Base-by-base conservation (phyloP, 2,329 filamentous ascomycete species). In the Ophiostoma fasciatum region DNA sequence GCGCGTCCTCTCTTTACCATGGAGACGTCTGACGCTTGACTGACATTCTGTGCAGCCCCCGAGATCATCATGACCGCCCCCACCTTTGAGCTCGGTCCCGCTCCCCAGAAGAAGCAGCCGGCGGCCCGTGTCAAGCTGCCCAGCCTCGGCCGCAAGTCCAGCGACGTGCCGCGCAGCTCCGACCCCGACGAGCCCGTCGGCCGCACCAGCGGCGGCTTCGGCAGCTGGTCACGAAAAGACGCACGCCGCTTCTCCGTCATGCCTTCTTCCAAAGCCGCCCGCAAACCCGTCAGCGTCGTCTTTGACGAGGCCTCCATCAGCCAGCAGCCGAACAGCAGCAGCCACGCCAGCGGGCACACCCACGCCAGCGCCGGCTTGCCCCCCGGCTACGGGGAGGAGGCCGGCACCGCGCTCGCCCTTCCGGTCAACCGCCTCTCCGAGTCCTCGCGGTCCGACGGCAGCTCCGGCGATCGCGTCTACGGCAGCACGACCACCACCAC, bases 41-140 rank as follows among this genome's bases (percentile, higher is more conserved):
- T n/a, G n/a, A n/a, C n/a, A n/a, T n/a, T n/a, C n/a, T n/a, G n/a
- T 46, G 31, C 48, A 78, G 73, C 73, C 43, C 73, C 74, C 32
- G 64, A 72, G 46, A 96, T 96, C 52, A 90, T 96, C 55, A 94
- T 82, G 33, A 96, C 88, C 10, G 82, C 87, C 13, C 87, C 90
- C 9, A 90, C 85, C 8, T 70, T 76, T 46, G 71, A 80, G 35
- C 52, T 73, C 15, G 63, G 63, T 25, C 47, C 53, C 14, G 31
- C 26, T 34, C 53, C 64, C 41, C 68, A 63, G 33, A 76, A 70
- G 52, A 74, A 69, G 45, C n/a, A n/a, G n/a, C n/a, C n/a, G n/a
- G 55, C 63, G 28, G 66, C 70, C 22, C 63, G 71, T 28, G 60
- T 74, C 42, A 67, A 62, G 47, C 56, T 76, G 15, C 60, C 66